A percentile compares a stretch with the other conserved stretches of the same genome.
These are phyloP conservation scores for Aspergillus novofumigatus DNA, from an alignment of 2,329 filamentous ascomycete species.

Conservation along the genomic window DNA sequence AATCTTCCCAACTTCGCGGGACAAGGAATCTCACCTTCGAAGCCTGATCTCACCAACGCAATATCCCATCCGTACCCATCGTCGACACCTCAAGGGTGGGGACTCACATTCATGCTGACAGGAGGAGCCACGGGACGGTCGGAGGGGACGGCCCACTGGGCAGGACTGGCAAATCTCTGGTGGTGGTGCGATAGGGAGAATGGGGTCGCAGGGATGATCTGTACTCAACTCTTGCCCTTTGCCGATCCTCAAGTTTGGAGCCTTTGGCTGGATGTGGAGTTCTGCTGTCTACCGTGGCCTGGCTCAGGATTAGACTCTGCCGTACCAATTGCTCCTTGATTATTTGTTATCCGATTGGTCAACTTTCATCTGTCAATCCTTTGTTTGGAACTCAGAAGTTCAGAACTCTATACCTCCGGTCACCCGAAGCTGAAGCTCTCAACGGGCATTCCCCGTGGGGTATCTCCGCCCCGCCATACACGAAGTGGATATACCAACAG, in stretches of 20 bases:
- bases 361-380: neutral
- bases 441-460: neutral
- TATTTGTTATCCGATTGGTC: neutral
- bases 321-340: neutral
- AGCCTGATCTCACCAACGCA: slow-evolving; percentile 47
- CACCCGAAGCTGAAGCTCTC: neutral
- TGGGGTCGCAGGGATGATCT: slow-evolving; percentile 53
- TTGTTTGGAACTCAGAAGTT: neutral
- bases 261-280: slow-evolving; percentile 30
- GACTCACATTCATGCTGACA: slow-evolving; percentile 55
- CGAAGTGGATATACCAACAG: neutral
- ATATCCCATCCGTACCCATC: slow-evolving; percentile 50
- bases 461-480: neutral
- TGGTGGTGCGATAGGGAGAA: slow-evolving; percentile 62
- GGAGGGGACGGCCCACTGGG: slow-evolving; percentile 52
- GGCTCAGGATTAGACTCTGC: neutral
- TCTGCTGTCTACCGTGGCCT: neutral
- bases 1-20: slow-evolving; percentile 52
- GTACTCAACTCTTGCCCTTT: slow-evolving; percentile 51
- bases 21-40: slow-evolving; percentile 43
- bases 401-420: neutral
- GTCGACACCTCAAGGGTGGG: slow-evolving; percentile 59
- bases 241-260: slow-evolving; percentile 39
- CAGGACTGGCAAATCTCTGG: slow-evolving; percentile 56
- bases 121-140: slow-evolving; percentile 52